Base-by-base conservation (phyloP, 2,329 filamentous ascomycete species). In the Dactylellina cionopaga region DNA sequence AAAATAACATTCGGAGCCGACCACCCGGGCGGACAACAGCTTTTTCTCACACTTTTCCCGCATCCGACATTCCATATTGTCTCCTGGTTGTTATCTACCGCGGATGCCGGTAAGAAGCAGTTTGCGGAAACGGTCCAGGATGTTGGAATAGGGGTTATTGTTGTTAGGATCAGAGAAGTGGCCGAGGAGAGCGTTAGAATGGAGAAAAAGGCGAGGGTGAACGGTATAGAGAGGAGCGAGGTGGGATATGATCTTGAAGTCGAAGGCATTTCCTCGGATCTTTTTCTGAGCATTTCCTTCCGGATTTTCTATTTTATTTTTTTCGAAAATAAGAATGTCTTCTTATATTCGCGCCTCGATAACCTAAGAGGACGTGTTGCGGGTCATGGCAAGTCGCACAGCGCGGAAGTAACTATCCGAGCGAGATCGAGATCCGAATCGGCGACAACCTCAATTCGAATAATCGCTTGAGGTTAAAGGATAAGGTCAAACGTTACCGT, bases 11-110 rank as follows among this genome's bases (percentile, higher is more conserved):
- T 13, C 1, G 19, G 31, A 49, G 17, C 27, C 9, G 29, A 29
- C 24, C 39, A 72, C 7, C 29, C 25, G 2, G 59, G 68, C 25
- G 68, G 68, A 49, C 68, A 72, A 41, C 68, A 72, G 15, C 29
- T 65, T n/a, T 54, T 46, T 13, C 68, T 52, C 11, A 27, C 15
- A 17, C 25, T 13, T 13, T 39, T 55, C 13, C 68, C 68, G 7
- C 68, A 72, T 5, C 68, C 68, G 9, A 60, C 25, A 24, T 72
- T 72, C 10, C 47, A 72, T 44, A 72, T 72, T 5, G 39, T 46
- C 19, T 56, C 59, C n/a, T 31, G 17, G n/a, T 43, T 22, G 25
- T 47, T 35, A 47, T 52, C 68, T 2, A 27, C 2, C 5, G 59
- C 59, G 1, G 52, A 2, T 24, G 37, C 19, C 4, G 55, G 43